These are phyloP conservation scores for Fusarium marasasianum DNA, from an alignment of 2,329 filamentous ascomycete genomes.

Conservation along the genomic window DNA sequence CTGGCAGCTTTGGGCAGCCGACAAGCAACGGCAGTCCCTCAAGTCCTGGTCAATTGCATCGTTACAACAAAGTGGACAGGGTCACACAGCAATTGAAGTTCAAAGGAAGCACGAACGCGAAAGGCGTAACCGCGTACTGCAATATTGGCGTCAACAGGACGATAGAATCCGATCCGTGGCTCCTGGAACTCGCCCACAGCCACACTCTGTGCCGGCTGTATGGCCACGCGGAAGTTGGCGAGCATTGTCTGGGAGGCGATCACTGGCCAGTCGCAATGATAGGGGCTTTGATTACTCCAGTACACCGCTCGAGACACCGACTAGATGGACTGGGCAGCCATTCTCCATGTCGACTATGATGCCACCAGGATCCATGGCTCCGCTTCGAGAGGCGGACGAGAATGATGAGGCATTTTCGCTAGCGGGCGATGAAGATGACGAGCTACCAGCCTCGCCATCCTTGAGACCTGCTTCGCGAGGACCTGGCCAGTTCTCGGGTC, in stretches of 20 bases:
- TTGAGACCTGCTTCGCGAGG: conserved; percentile 32
- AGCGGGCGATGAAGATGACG: conserved; percentile 41
- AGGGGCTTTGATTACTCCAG: conserved; percentile 30
- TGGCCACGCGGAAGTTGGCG: conserved; percentile 41
- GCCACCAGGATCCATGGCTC: conserved; percentile 43
- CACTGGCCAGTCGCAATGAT: conserved; percentile 36
- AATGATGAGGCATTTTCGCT: conserved; percentile 37
- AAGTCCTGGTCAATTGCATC: conserved; percentile 52
- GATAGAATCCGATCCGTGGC: conserved; percentile 21
- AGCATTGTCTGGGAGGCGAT: conserved; percentile 39
- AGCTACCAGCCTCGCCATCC: conserved; percentile 33
- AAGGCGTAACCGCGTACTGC: conserved; percentile 44
- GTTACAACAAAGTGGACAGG: conserved; percentile 50
- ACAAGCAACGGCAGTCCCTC: conserved; percentile 46
- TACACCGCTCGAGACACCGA: conserved; percentile 53
- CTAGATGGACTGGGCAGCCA: conserved; percentile 56
- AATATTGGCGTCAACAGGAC: conserved; percentile 45
- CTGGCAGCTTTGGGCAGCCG: conserved; percentile 46
- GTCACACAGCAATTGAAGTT: conserved; percentile 49
- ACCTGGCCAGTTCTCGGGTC: conserved; percentile 27
- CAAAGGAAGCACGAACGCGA: conserved; percentile 47
- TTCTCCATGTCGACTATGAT: conserved; percentile 48
- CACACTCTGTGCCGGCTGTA: conserved; percentile 21
- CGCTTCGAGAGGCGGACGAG: conserved; percentile 46
- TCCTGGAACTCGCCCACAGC: conserved; percentile 6